A percentile compares a stretch with the other conserved stretches of the same genome.
phyloP scores from a whole-genome alignment of 352 stramenopile genomes.

The Phytopythium kandeliae region DNA sequence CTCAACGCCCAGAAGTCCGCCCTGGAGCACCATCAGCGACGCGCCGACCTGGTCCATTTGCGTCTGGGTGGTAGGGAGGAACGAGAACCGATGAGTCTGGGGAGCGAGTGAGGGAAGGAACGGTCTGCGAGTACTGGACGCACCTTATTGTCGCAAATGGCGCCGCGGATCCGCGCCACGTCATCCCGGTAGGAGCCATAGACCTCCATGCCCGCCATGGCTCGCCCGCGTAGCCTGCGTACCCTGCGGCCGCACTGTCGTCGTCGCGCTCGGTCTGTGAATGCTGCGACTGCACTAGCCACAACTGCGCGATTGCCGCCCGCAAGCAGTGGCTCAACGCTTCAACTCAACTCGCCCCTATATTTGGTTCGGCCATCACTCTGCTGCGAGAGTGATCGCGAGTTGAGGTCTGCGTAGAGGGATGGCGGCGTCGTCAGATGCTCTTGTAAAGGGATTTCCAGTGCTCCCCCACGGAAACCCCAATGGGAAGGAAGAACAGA shows the following conservation, averaged over 20 bases:
- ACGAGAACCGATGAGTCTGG: too few species aligned
- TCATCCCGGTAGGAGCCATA: constrained; percentile 40
- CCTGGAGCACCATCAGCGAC: constrained; percentile 56
- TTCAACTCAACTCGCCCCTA: constrained; percentile 1
- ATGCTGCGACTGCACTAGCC: too few species aligned
- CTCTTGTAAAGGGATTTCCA: constrained; percentile 1
- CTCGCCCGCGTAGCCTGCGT: neutral
- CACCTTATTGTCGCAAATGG: constrained; percentile 62
- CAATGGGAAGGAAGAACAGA: neutral
- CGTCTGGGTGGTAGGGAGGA: constrained; percentile 16
- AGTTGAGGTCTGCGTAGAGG: neutral
- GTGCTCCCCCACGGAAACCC: neutral
- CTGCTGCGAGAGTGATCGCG: neutral
- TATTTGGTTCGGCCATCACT: neutral
- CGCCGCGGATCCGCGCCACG: constrained; percentile 55
- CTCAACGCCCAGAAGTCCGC: constrained; percentile 62
- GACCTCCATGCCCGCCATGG: constrained; percentile 43
- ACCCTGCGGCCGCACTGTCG: neutral
- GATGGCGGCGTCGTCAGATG: neutral
- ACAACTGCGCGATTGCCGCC: too few species aligned
- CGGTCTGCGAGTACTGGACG: neutral
- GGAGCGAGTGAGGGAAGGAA: too few species aligned
- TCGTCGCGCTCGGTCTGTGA: neutral
- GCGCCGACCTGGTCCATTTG: constrained; percentile 58
- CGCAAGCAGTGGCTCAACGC: too few species aligned